Conservation (phyloP, 2,329 filamentous ascomycete genomes). For the Xylariaceae sp. region DNA sequence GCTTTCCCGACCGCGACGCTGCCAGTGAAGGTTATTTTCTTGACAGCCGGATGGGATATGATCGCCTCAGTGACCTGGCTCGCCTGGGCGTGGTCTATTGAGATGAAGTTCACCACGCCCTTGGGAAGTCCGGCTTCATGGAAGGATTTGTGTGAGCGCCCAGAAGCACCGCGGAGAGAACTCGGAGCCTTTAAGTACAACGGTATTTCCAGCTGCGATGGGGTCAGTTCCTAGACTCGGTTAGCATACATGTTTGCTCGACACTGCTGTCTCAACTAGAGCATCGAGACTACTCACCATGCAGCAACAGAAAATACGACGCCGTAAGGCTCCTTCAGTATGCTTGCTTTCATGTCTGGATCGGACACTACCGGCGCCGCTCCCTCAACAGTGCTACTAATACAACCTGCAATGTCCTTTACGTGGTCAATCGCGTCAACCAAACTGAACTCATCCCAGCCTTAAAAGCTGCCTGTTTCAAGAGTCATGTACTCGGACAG, state of each 20-base stretch:
- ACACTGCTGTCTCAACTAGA: not conserved
- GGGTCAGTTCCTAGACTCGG: constrained; percentile 52
- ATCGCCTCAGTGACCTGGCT: constrained; percentile 62
- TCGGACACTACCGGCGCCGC: constrained; percentile 34
- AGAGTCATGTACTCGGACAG: constrained; percentile 53
- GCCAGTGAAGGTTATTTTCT: constrained; percentile 85
- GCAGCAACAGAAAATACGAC: constrained; percentile 75
- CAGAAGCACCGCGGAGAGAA: constrained; percentile 60
- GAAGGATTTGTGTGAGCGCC: constrained; percentile 58
- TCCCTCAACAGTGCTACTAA: constrained; percentile 33
- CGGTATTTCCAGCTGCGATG: constrained; percentile 72
- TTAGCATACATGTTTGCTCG: not conserved
- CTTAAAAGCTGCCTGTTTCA: constrained; percentile 40
- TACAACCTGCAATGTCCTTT: constrained; percentile 39
- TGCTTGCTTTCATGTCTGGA: constrained; percentile 54
- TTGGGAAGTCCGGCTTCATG: constrained; percentile 71
- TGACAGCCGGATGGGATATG: constrained; percentile 63
- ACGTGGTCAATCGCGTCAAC: constrained; percentile 34
- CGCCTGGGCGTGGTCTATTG: constrained; percentile 61
- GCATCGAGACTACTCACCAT: constrained; percentile 51
- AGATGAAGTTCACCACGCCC: constrained; percentile 71
- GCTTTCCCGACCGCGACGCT: constrained; percentile 69
- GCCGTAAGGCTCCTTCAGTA: constrained; percentile 73
- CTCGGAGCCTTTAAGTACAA: constrained; percentile 69
- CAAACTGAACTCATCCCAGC: constrained; percentile 43